Percentiles rank a stretch among this genome's conserved stretches.
Evolutionary conservation across 169 alveolate genomes (phyloP).

Genomic region (Cryptosporidium meleagridis): DNA sequence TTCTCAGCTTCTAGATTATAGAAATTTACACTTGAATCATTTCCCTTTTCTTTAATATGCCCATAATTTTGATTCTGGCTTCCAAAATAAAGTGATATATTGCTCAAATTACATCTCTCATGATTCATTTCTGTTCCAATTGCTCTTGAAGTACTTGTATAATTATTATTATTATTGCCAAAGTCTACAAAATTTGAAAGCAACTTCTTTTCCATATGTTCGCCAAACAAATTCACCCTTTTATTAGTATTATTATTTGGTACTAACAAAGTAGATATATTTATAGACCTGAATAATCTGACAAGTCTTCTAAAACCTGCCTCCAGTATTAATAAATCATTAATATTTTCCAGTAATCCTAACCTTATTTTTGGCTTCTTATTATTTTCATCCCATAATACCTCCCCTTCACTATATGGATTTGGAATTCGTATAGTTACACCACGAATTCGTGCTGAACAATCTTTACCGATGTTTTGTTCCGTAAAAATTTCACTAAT

Average conservation of each 20-base stretch:
- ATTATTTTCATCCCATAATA: conserved; percentile 34
- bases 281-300: conserved; percentile 31
- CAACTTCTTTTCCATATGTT: background rate
- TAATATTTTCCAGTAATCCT: conserved; percentile 26
- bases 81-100: background rate
- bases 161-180: background rate
- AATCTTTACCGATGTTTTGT: conserved; percentile 3
- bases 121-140: background rate
- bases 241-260: conserved; percentile 4
- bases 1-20: background rate
- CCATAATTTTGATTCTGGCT: background rate
- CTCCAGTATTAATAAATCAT: conserved; percentile 48
- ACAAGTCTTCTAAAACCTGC: conserved; percentile 44
- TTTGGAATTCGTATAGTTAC: conserved; percentile 44
- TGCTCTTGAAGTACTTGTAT: background rate
- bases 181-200: background rate
- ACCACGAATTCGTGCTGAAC: conserved; percentile 35
- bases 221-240: background rate
- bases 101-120: conserved; percentile 28
- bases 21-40: background rate
- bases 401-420: conserved; percentile 62
- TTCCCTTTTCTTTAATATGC: background rate
- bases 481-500: background rate
- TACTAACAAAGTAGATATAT: conserved; percentile 1
- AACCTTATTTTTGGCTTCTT: conserved; percentile 10